Conservation (phyloP, 148 eudicot species). For the Rhododendron henanense region DNA sequence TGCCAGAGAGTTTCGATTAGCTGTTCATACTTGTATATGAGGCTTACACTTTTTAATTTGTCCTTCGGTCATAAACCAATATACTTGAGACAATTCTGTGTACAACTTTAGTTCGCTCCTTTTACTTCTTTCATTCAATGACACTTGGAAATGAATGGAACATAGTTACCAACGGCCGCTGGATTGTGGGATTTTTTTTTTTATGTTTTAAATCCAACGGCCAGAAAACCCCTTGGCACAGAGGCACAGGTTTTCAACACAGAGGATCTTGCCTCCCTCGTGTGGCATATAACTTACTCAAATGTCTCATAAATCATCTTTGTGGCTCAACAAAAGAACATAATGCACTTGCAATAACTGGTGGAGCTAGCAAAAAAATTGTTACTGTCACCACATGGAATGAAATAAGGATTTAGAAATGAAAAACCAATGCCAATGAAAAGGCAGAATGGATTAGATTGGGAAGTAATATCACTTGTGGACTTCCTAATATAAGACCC, state of each 20-base stretch:
- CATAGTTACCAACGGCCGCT: not conserved
- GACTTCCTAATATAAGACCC: no score
- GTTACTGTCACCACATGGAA: not conserved
- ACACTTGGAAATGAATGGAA: no score
- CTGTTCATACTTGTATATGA: not conserved
- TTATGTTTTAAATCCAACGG: no score
- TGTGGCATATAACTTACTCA: no score
- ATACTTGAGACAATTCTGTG: not conserved
- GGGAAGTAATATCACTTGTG: no score
- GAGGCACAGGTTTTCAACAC: no score
- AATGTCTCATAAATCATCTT: no score
- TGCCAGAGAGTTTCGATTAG: not conserved
- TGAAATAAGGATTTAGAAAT: not conserved
- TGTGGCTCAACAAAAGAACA: not conserved
- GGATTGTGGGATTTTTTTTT: no score
- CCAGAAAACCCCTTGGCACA: no score
- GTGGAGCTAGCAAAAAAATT: not conserved
- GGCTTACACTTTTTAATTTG: not conserved
- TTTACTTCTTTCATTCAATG: not conserved
- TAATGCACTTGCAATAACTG: not conserved
- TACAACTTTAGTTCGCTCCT: not conserved
- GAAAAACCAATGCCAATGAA: not conserved
- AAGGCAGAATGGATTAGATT: not conserved
- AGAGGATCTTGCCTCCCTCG: no score
- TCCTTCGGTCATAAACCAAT: not conserved